Evolutionary conservation across 2,329 filamentous ascomycete genomes (phyloP).

Genomic region (Aspergillus novoparasiticus): DNA sequence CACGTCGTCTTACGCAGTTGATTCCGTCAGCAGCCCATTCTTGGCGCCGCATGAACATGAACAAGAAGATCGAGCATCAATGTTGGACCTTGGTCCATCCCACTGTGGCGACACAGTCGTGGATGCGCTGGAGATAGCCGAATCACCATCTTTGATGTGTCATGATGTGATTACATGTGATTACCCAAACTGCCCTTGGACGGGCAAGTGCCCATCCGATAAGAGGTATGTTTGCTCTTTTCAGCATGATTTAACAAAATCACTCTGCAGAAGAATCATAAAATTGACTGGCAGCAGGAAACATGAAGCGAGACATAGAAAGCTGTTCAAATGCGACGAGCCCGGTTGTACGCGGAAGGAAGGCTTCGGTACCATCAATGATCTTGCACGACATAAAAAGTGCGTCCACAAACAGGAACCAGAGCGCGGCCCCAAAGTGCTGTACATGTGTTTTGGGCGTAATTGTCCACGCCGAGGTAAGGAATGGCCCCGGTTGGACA

Average conservation of each 20-base stretch:
- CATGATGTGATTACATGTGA: slow-evolving; percentile 32
- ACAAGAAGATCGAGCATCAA: slow-evolving; percentile 21
- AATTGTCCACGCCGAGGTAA: slow-evolving; percentile 65
- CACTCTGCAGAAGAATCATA: too few relatives aligned
- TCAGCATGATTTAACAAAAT: too few relatives aligned
- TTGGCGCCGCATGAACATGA: slow-evolving; percentile 26
- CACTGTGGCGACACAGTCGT: slow-evolving; percentile 10
- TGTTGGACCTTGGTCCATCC: slow-evolving; percentile 21
- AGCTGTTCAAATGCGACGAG: slow-evolving; percentile 65
- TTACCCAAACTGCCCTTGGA: slow-evolving; percentile 35
- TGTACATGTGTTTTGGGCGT: slow-evolving; percentile 62
- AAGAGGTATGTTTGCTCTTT: slow-evolving; percentile 34
- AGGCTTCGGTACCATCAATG: slow-evolving; percentile 79
- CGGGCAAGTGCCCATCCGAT: slow-evolving; percentile 44
- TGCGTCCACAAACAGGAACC: slow-evolving; percentile 65
- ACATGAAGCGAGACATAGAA: slow-evolving; percentile 70
- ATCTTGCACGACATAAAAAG: slow-evolving; percentile 76
- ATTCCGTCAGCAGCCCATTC: slow-evolving; percentile 31
- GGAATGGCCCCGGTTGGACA: slow-evolving; percentile 79
- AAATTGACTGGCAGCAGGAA: slow-evolving; percentile 59
- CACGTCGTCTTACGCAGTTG: slow-evolving; percentile 31
- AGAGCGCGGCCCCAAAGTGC: slow-evolving; percentile 50
- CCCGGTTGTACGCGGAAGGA: slow-evolving; percentile 59
- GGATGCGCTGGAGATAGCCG: slow-evolving; percentile 45
- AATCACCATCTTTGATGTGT: slow-evolving; percentile 58